Conservation (phyloP, 352 stramenopile species). For the Halophytophthora batemanensis region DNA sequence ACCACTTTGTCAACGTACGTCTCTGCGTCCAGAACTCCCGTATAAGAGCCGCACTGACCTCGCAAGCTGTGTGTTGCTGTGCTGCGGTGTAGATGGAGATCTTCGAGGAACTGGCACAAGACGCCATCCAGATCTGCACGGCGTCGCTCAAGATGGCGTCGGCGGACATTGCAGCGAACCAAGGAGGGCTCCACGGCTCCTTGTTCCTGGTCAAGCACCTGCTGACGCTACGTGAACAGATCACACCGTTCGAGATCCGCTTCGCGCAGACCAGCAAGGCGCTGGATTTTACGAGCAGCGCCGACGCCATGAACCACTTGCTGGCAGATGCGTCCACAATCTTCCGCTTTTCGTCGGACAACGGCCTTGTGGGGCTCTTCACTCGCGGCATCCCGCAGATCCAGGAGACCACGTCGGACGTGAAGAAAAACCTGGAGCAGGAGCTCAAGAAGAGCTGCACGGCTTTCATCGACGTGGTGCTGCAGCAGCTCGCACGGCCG, state of each 20-base stretch:
- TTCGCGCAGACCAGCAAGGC: conserved; percentile 70
- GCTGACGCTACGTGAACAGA: conserved; percentile 79
- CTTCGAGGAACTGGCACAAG: conserved; percentile 81
- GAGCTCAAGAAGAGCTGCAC: conserved; percentile 83
- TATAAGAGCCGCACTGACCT: background rate
- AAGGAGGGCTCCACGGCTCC: conserved; percentile 56
- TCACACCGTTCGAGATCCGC: conserved; percentile 83
- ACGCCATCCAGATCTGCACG: conserved; percentile 79
- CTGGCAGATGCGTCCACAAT: conserved; percentile 61
- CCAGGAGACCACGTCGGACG: conserved; percentile 72
- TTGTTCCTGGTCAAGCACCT: conserved; percentile 83
- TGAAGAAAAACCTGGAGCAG: conserved; percentile 76
- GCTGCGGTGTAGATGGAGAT: conserved; percentile 73
- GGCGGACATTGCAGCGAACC: conserved; percentile 49
- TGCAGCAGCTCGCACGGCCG: conserved; percentile 57
- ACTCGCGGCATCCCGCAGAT: conserved; percentile 74
- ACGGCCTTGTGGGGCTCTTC: conserved; percentile 58
- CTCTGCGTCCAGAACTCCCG: background rate
- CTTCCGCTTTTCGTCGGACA: conserved; percentile 60
- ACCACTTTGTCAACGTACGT: conserved; percentile 77
- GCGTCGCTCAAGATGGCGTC: conserved; percentile 75
- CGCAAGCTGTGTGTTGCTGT: background rate
- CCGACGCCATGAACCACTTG: conserved; percentile 70
- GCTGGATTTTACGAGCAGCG: conserved; percentile 73
- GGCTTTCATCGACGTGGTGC: conserved; percentile 68